These are phyloP conservation scores for Annulohypoxylon bovei DNA, from an alignment of 495 filamentous ascomycete genomes.

Conservation along the genomic window DNA sequence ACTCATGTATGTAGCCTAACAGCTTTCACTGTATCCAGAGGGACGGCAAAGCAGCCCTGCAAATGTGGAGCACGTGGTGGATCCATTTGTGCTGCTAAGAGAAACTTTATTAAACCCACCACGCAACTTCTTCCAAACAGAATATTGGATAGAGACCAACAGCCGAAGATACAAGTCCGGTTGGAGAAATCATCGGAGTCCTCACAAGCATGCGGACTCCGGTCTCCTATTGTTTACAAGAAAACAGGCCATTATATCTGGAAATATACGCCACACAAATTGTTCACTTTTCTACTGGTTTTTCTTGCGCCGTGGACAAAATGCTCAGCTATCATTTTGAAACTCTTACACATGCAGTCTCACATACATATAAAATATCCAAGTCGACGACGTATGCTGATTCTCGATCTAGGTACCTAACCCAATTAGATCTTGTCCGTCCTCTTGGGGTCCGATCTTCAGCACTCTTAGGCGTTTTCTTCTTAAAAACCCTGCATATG, in stretches of 20 bases:
- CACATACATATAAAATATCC: neutral
- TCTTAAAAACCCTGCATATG: constrained; percentile 19
- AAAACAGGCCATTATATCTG: neutral
- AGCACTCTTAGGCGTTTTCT: constrained; percentile 10
- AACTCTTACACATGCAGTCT: neutral
- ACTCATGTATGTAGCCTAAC: neutral
- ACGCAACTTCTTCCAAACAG: neutral
- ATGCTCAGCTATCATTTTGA: neutral
- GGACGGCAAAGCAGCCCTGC: constrained; percentile 2
- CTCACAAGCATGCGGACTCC: neutral
- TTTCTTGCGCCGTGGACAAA: neutral
- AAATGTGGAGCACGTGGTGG: neutral
- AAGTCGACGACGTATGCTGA: neutral
- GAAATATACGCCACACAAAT: neutral
- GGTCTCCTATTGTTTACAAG: neutral
- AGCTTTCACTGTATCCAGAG: constrained; percentile 1
- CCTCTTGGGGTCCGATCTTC: constrained; percentile 18
- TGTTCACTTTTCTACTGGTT: neutral
- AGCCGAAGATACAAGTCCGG: neutral
- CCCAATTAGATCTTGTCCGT: constrained; percentile 19
- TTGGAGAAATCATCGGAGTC: neutral
- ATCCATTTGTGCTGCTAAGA: neutral
- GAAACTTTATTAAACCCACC: neutral
- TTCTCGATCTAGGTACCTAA: constrained; percentile 20
- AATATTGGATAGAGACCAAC: neutral